Conservation (phyloP, 345 rosid genomes). For the Aethionema arabicum region DNA sequence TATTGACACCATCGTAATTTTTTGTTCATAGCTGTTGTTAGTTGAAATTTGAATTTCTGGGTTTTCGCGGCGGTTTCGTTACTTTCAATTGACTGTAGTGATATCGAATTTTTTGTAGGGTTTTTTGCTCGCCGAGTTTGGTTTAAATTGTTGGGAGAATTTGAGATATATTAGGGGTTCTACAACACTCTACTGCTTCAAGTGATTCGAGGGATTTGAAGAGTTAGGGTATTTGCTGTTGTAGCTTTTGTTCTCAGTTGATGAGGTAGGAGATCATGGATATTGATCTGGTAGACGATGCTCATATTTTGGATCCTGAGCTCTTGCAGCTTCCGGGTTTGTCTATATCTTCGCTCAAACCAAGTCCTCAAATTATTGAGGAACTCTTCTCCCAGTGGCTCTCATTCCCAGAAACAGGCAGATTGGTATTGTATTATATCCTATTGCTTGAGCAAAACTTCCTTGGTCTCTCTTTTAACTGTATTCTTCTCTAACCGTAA, state of each 20-base stretch:
- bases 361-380: constrained; percentile 50
- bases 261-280: constrained; percentile 36
- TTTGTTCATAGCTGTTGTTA: not conserved
- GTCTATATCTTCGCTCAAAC: constrained; percentile 49
- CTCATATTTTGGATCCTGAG: constrained; percentile 47
- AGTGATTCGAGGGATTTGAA: not conserved
- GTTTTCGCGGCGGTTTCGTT: constrained; percentile 15
- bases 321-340: constrained; percentile 62
- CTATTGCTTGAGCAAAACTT: not conserved
- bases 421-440: constrained; percentile 43
- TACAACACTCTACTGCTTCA: not conserved
- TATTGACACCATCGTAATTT: not conserved
- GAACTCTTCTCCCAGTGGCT: constrained; percentile 72
- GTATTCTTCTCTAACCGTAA: not conserved
- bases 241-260: constrained; percentile 3
- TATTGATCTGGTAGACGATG: constrained; percentile 37
- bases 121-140: not conserved
- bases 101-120: not conserved
- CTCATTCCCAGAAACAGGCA: constrained; percentile 56
- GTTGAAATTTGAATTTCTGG: constrained; percentile 7
- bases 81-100: not conserved
- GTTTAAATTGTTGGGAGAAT: not conserved
- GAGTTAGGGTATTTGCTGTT: constrained; percentile 16
- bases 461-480: not conserved
- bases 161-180: not conserved